Conservation (phyloP, 2,329 filamentous ascomycete species). For the Rhynchosporium graminicola region DNA sequence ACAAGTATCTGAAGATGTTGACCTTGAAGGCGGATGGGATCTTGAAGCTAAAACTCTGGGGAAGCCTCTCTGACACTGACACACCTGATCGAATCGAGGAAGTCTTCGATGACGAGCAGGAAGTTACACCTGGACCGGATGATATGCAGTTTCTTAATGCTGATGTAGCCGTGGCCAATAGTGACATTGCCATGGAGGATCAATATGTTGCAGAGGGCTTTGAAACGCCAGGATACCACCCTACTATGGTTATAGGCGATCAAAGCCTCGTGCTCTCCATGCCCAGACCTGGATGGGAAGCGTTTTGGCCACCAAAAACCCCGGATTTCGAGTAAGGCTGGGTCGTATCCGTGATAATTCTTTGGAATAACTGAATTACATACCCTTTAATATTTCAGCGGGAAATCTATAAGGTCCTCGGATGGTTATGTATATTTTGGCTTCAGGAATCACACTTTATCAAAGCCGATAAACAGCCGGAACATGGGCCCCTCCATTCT, state of each 20-base stretch:
- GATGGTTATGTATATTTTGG: neutral
- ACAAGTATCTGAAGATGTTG: conserved; percentile 22
- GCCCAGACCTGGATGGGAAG: conserved; percentile 3
- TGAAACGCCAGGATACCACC: neutral
- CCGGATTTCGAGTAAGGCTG: neutral
- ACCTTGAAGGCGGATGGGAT: conserved; percentile 10
- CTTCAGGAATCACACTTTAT: neutral
- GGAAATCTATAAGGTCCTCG: neutral
- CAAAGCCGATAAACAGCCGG: neutral
- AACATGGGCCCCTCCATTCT: neutral
- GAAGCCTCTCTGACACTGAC: conserved; percentile 15
- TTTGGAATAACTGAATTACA: neutral
- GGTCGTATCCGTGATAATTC: neutral
- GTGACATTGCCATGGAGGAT: neutral
- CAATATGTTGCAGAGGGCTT: neutral
- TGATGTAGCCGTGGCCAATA: neutral
- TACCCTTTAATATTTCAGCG: neutral
- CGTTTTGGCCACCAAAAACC: conserved; percentile 3
- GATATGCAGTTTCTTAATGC: neutral
- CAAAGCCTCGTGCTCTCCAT: conserved; percentile 1
- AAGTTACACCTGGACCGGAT: neutral
- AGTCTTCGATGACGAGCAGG: conserved; percentile 2
- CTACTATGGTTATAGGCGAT: neutral
- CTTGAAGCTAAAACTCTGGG: conserved; percentile 1
- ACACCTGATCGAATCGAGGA: conserved; percentile 13